A percentile compares a stretch with the other conserved stretches of the same genome.
phyloP scores from a whole-genome alignment of 2,329 filamentous ascomycete genomes.

The Xylariaceae sp. region DNA sequence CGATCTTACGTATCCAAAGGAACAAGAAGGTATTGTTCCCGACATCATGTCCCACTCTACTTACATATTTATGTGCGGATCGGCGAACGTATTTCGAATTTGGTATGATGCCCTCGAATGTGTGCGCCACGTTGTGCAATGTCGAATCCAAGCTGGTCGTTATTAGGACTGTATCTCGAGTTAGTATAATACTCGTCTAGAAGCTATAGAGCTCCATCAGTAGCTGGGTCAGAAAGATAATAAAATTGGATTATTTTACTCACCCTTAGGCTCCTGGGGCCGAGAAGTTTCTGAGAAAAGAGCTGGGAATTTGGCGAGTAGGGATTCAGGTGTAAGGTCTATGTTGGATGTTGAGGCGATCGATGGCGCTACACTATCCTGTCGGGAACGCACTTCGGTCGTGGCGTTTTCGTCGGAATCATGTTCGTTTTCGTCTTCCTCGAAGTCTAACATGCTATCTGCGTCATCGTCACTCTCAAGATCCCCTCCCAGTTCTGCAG shows the following conservation, averaged over 20 bases:
- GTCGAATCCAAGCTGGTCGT: conserved; percentile 91
- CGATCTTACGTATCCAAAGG: not conserved
- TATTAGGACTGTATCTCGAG: conserved; percentile 66
- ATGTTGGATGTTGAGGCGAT: conserved; percentile 66
- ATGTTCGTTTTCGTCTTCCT: conserved; percentile 58
- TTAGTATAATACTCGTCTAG: conserved; percentile 3
- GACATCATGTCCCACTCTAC: not conserved
- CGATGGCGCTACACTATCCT: conserved; percentile 61
- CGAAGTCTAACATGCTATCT: conserved; percentile 82
- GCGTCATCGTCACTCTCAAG: conserved; percentile 55
- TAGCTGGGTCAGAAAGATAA: not conserved
- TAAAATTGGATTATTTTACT: not conserved
- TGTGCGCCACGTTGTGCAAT: conserved; percentile 80
- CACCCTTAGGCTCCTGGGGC: conserved; percentile 71
- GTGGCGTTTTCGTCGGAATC: conserved; percentile 43
- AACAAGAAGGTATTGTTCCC: not conserved
- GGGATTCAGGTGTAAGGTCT: conserved; percentile 66
- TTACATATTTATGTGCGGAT: conserved; percentile 76
- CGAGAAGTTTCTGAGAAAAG: conserved; percentile 64
- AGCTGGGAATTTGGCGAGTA: conserved; percentile 66
- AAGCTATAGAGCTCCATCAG: not conserved
- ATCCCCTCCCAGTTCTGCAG: conserved; percentile 42
- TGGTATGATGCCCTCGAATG: conserved; percentile 83
- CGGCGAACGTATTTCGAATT: conserved; percentile 87
- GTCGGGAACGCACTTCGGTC: conserved; percentile 53